Evolutionary conservation across 225 moss, liverwort and hornwort genomes (phyloP).

Genomic region (Bryum argenteum): DNA sequence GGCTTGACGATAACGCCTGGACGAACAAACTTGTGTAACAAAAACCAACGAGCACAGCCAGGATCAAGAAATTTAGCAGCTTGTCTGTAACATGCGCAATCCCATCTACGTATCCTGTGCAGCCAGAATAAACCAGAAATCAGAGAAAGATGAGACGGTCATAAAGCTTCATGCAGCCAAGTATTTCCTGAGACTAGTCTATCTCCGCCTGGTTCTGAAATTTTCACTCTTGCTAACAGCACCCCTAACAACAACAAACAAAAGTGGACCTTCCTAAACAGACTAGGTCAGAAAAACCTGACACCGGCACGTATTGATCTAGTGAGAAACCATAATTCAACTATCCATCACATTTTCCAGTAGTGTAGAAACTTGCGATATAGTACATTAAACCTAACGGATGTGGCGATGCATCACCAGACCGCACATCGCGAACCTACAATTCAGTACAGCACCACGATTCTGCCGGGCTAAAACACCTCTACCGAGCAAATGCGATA

Average conservation of each 20-base stretch:
- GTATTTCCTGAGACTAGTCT: background rate
- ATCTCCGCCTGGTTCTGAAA: background rate
- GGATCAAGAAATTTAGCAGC: conserved; percentile 24
- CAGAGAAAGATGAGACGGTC: conserved; percentile 1
- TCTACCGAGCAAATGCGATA: background rate
- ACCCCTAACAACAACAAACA: background rate
- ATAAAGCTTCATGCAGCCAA: background rate
- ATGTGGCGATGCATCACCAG: background rate
- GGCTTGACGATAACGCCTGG: conserved; percentile 4
- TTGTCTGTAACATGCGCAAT: conserved; percentile 19
- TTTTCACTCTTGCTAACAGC: background rate
- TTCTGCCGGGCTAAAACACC: background rate
- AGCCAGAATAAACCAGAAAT: conserved; percentile 25
- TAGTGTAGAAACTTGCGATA: background rate
- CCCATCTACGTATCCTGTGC: conserved; percentile 36
- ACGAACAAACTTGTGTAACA: conserved; percentile 20
- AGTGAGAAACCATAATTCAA: background rate
- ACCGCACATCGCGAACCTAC: background rate
- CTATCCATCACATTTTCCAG: background rate
- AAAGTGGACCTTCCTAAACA: conserved; percentile 4
- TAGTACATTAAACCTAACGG: background rate
- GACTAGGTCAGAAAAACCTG: background rate
- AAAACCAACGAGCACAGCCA: conserved; percentile 21
- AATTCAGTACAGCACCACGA: conserved; percentile 1
- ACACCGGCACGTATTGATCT: background rate